These are phyloP conservation scores for Prosopis cineraria DNA, from an alignment of 306 rosid genomes.

Conservation along the genomic window DNA sequence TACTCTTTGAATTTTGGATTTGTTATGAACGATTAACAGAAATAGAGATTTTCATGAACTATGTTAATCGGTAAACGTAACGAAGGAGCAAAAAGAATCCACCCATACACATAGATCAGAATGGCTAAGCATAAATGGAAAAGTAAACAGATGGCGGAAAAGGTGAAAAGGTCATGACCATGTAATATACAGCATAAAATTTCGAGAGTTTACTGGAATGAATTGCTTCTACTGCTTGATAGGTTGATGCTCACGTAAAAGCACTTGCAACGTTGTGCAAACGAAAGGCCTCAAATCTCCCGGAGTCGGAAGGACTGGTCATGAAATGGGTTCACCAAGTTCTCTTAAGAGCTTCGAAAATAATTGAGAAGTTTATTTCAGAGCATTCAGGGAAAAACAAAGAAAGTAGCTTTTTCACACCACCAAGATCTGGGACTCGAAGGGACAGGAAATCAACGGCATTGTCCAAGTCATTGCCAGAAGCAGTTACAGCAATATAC, in stretches of 20 bases:
- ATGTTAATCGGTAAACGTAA: background rate
- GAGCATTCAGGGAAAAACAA: conserved; percentile 39
- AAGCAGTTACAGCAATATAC: conserved; percentile 73
- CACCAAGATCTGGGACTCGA: conserved; percentile 59
- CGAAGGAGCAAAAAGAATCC: background rate
- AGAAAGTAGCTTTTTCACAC: conserved; percentile 56
- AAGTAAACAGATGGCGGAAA: conserved; percentile 10
- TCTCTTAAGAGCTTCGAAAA: conserved; percentile 54
- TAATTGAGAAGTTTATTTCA: conserved; percentile 68
- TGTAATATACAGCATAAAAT: background rate
- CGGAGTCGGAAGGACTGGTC: conserved; percentile 62
- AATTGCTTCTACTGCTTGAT: conserved; percentile 38
- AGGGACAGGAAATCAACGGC: conserved; percentile 55
- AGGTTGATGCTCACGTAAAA: conserved; percentile 93
- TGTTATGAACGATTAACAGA: conserved; percentile 15
- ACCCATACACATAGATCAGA: background rate
- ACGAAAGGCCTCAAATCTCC: conserved; percentile 59
- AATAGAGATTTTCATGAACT: background rate
- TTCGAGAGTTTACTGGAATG: background rate
- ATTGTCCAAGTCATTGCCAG: conserved; percentile 52
- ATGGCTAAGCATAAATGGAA: background rate
- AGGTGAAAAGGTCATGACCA: background rate
- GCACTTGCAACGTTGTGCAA: conserved; percentile 83
- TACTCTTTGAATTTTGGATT: background rate
- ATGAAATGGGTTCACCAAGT: conserved; percentile 66